Evolutionary conservation across 2,329 filamentous ascomycete species (phyloP), one percentile per base, ranked within the genome.

Genomic region (Neospermospora avenae): DNA sequence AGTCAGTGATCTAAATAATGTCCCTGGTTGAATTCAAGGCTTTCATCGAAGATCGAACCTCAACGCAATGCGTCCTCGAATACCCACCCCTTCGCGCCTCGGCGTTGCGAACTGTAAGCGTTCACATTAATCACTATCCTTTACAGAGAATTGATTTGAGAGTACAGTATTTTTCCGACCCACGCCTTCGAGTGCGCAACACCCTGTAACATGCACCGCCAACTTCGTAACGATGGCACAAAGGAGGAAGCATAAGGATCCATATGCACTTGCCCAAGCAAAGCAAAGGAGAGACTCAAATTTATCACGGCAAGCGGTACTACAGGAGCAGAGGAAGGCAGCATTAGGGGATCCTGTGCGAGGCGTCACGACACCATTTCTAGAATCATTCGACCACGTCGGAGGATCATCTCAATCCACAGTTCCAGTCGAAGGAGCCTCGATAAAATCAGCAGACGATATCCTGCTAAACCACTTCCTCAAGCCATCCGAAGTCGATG

Each of bases 281-380:
- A 84, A 89, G 70, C 90, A 92, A 73, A 87, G 91, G 63, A 96
- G 93, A 75, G 85, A 88, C 11, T 90, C 89, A 66, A 96, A 96
- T 72, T 74, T 93, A 48, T 84, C 88, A 70, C 86, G 91, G 55
- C 91, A 88, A 70, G 80, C 84, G 63, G 85, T 86, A 64, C 82
- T 98, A 58, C 75, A 84, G 62, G 77, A 84, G 65, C 79, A 86
- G 71, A 85, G 90, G 61, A 80, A 84, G 60, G 80, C 80, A 49
- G 80, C 81, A 48, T 80, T 88, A 66, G 93, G 93, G 54, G 84
- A 96, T 74, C 90, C 92, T 0, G 80, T 99, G 65, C 83, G 87
- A 68, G 95, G 93, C 71, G 81, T 87, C 61, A 76, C 82, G 39
- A 97, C 95, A 16, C 84, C 92, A 31, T 97, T 96, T 72, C 78